These are phyloP conservation scores for Prunus persica DNA, from an alignment of 306 rosid genomes.

Conservation along the genomic window DNA sequence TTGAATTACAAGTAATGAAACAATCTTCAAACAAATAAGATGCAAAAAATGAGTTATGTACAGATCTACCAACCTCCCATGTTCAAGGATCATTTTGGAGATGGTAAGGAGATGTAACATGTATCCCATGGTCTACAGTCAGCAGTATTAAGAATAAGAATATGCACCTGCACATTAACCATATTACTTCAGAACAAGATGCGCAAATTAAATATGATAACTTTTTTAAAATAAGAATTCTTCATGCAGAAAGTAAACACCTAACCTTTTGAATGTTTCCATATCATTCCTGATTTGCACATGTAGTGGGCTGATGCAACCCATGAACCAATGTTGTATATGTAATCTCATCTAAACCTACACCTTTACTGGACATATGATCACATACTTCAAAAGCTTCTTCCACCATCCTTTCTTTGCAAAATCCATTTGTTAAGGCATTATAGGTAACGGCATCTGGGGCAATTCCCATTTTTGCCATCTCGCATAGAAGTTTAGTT, in stretches of 20 bases:
- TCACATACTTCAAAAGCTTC: constrained; percentile 3
- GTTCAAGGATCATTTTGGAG: not conserved
- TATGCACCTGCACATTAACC: not conserved
- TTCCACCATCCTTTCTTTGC: not conserved
- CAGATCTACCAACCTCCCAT: not conserved
- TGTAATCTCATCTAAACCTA: not conserved
- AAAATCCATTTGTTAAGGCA: not conserved
- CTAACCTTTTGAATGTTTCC: not conserved
- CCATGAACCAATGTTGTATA: not conserved
- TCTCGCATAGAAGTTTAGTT: constrained; percentile 7
- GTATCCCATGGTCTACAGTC: not conserved
- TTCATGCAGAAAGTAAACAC: not conserved
- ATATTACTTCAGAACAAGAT: not conserved
- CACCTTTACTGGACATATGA: not conserved
- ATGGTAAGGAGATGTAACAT: not conserved
- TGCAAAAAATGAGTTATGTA: not conserved
- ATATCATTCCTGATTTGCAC: constrained; percentile 4
- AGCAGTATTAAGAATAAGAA: not conserved
- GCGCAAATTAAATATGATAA: not conserved
- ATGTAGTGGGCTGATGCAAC: not conserved
- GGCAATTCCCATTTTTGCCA: not conserved
- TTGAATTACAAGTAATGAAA: not conserved
- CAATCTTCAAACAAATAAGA: not conserved
- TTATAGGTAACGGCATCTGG: not conserved
- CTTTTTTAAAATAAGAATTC: not conserved